These are phyloP conservation scores for Cadophora sp. DNA, from an alignment of 2,329 filamentous ascomycete genomes.

Conservation along the genomic window DNA sequence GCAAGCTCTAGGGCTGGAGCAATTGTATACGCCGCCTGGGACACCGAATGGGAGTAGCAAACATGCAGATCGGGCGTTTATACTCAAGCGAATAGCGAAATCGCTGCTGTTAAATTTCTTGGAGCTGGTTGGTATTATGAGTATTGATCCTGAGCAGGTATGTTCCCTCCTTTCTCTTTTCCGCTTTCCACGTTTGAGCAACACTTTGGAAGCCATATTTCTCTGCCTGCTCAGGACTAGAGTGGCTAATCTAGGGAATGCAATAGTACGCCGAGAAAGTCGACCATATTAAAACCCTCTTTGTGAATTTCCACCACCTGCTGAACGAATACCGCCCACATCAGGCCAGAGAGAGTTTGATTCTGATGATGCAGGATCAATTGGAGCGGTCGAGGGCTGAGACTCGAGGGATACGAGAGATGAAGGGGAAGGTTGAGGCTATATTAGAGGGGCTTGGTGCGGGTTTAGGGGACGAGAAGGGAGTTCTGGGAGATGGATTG, in stretches of 20 bases:
- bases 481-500: conserved; percentile 21
- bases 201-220: too few relatives aligned
- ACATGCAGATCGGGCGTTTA: conserved; percentile 67
- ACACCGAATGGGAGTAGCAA: conserved; percentile 50
- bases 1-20: conserved; percentile 72
- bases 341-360: conserved; percentile 87
- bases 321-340: conserved; percentile 95
- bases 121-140: conserved; percentile 77
- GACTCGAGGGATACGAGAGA: conserved; percentile 70
- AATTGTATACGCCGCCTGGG: conserved; percentile 60
- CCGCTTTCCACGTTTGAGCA: not conserved
- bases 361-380: conserved; percentile 86
- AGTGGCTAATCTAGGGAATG: conserved; percentile 23
- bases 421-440: conserved; percentile 74
- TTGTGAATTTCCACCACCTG: conserved; percentile 91
- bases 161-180: conserved; percentile 14
- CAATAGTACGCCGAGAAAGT: conserved; percentile 71
- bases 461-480: conserved; percentile 42
- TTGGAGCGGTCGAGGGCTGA: conserved; percentile 75
- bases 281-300: conserved; percentile 78
- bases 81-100: conserved; percentile 81
- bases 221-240: not conserved
- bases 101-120: conserved; percentile 88
- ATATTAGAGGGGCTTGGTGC: conserved; percentile 73
- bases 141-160: conserved; percentile 66